A percentile compares a stretch with the other conserved stretches of the same genome.
Evolutionary conservation across 2,329 filamentous ascomycete species (phyloP).

Genomic region (Esteya vermicola): DNA sequence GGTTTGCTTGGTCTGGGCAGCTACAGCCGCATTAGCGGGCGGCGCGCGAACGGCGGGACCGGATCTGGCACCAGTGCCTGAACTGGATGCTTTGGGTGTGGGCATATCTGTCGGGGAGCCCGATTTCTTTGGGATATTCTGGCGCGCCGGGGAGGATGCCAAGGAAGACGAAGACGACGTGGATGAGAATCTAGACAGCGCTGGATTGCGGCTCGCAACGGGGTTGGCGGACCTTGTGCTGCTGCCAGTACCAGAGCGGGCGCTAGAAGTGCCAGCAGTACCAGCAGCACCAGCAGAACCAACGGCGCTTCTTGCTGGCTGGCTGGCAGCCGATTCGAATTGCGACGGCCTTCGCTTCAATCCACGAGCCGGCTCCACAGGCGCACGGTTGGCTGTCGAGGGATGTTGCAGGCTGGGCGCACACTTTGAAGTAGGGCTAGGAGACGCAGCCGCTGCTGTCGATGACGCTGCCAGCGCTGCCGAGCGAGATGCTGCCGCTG

Average conservation of each 20-base stretch:
- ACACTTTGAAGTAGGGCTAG: not conserved
- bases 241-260: not conserved
- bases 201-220: too few relatives aligned
- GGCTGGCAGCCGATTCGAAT: not conserved
- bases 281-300: too few relatives aligned
- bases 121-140: constrained; percentile 4
- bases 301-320: not conserved
- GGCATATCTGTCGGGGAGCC: constrained; percentile 2
- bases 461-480: not conserved
- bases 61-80: too few relatives aligned
- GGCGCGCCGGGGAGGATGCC: not conserved
- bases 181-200: too few relatives aligned
- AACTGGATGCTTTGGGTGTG: not conserved
- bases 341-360: constrained; percentile 9
- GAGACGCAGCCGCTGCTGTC: not conserved
- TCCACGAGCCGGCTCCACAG: constrained; percentile 3
- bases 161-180: not conserved
- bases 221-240: not conserved
- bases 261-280: too few relatives aligned
- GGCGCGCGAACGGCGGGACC: too few relatives aligned
- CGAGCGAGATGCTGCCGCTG: not conserved
- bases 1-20: too few relatives aligned
- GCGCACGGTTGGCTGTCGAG: not conserved
- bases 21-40: too few relatives aligned
- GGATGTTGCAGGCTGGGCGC: not conserved